These are phyloP conservation scores for Kluyveromyces aestuarii DNA, from an alignment of 805 yeast species.

Conservation along the genomic window DNA sequence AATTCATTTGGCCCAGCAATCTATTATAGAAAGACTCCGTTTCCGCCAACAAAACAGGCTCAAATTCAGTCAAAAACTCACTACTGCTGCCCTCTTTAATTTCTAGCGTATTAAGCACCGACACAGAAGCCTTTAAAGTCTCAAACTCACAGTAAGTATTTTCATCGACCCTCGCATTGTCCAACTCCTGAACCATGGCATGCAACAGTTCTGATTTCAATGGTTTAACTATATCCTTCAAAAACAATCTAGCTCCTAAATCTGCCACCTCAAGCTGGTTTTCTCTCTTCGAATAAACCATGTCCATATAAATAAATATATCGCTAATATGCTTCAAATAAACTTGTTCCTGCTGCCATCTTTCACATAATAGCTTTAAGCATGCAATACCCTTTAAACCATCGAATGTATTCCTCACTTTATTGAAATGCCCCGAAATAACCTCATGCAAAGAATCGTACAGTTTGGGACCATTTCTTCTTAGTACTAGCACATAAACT, in stretches of 20 bases:
- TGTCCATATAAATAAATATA: conserved; percentile 76
- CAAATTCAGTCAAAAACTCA: conserved; percentile 56
- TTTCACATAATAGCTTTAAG: conserved; percentile 27
- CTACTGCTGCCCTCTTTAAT: conserved; percentile 42
- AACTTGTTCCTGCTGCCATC: conserved; percentile 65
- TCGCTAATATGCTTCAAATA: conserved; percentile 75
- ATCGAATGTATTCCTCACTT: neutral
- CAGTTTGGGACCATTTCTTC: conserved; percentile 55
- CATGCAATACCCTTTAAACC: conserved; percentile 26
- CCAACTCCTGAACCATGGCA: conserved; percentile 28
- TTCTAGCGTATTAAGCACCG: conserved; percentile 61
- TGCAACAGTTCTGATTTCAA: conserved; percentile 43
- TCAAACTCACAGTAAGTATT: conserved; percentile 49
- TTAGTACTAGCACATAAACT: conserved; percentile 66
- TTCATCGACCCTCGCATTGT: conserved; percentile 38
- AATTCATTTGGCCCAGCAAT: conserved; percentile 11
- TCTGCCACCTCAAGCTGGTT: conserved; percentile 61
- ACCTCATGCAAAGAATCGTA: conserved; percentile 34
- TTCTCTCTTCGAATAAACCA: conserved; percentile 70
- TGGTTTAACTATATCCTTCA: conserved; percentile 46
- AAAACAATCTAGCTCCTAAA: conserved; percentile 59
- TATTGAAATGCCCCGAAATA: conserved; percentile 8
- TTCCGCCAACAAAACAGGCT: conserved; percentile 48
- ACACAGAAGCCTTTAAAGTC: conserved; percentile 50
- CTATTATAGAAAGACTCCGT: conserved; percentile 48